phyloP scores from a whole-genome alignment of 345 rosid species.

The Geranium brycei region DNA sequence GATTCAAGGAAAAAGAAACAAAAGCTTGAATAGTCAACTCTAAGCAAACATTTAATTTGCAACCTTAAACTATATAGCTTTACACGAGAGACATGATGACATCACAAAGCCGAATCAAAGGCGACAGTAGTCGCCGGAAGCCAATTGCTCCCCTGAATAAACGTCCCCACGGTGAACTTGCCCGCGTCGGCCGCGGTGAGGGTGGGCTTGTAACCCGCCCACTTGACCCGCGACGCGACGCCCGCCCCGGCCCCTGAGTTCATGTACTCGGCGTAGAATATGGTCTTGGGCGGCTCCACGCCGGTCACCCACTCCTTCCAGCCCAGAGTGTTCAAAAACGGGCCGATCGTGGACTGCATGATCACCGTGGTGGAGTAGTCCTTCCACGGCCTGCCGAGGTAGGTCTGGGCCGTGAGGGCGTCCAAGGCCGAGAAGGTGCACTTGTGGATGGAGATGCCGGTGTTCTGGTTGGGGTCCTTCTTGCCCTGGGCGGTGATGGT shows the following conservation, averaged over 20 bases:
- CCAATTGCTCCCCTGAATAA: constrained; percentile 36
- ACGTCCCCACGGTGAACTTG: constrained; percentile 27
- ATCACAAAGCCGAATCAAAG: constrained; percentile 6
- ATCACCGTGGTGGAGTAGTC: constrained; percentile 31
- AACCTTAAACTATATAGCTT: too few relatives aligned
- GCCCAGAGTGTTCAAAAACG: constrained; percentile 32
- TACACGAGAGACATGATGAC: too few relatives aligned
- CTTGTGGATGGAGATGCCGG: constrained; percentile 42
- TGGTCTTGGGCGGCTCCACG: constrained; percentile 27
- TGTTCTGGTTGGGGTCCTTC: constrained; percentile 44
- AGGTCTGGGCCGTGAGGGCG: constrained; percentile 34
- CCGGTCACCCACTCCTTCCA: constrained; percentile 43
- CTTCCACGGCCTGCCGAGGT: constrained; percentile 38
- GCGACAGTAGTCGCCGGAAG: constrained; percentile 32
- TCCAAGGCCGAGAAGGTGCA: constrained; percentile 32
- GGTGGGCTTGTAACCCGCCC: constrained; percentile 27
- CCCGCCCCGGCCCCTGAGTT: constrained; percentile 36
- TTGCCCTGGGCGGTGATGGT: constrained; percentile 35
- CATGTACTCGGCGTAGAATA: constrained; percentile 40
- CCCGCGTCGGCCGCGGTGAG: constrained; percentile 29
- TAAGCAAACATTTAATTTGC: too few relatives aligned
- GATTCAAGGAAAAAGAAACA: too few relatives aligned
- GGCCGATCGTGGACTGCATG: constrained; percentile 29
- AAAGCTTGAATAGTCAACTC: too few relatives aligned
- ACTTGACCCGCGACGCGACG: constrained; percentile 26